Evolutionary conservation across 805 yeast genomes (phyloP).

Genomic region (Metschnikowia matae): DNA sequence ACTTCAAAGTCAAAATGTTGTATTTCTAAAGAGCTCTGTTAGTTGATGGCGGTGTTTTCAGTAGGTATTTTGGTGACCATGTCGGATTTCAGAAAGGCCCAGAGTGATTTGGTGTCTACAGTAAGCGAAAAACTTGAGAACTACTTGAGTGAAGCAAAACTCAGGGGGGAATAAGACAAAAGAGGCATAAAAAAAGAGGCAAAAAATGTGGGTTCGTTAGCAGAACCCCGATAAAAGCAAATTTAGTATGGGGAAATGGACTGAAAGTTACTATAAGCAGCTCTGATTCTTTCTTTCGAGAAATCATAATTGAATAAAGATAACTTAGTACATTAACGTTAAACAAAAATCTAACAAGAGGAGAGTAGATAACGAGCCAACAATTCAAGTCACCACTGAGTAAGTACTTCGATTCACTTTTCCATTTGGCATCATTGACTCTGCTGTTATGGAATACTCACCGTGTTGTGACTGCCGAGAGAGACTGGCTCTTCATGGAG

Average conservation of each 20-base stretch:
- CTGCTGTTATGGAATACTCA: constrained; percentile 95
- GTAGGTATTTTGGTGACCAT: constrained; percentile 70
- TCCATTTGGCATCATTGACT: constrained; percentile 77
- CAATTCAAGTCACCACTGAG: constrained; percentile 85
- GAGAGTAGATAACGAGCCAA: constrained; percentile 68
- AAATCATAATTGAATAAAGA: too few species aligned
- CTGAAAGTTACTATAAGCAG: too few species aligned
- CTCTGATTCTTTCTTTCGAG: too few species aligned
- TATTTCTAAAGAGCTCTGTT: constrained; percentile 42
- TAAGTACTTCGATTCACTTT: constrained; percentile 62
- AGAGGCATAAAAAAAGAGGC: constrained; percentile 11
- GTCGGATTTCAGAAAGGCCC: constrained; percentile 78
- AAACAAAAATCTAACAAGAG: too few species aligned
- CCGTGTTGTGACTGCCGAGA: constrained; percentile 71
- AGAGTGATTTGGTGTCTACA: constrained; percentile 67
- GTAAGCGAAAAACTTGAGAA: constrained; percentile 88
- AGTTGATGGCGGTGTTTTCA: constrained; percentile 33
- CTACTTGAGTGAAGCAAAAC: constrained; percentile 71
- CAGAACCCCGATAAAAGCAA: not conserved
- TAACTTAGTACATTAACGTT: too few species aligned
- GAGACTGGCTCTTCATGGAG: constrained; percentile 46
- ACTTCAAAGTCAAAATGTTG: constrained; percentile 45
- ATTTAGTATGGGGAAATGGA: too few species aligned
- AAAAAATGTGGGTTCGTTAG: not conserved
- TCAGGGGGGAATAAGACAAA: constrained; percentile 70